Evolutionary conservation across 116 monocot species (phyloP), one percentile per base, ranked within the genome.

Genomic region (Trichopus zeylanicus): DNA sequence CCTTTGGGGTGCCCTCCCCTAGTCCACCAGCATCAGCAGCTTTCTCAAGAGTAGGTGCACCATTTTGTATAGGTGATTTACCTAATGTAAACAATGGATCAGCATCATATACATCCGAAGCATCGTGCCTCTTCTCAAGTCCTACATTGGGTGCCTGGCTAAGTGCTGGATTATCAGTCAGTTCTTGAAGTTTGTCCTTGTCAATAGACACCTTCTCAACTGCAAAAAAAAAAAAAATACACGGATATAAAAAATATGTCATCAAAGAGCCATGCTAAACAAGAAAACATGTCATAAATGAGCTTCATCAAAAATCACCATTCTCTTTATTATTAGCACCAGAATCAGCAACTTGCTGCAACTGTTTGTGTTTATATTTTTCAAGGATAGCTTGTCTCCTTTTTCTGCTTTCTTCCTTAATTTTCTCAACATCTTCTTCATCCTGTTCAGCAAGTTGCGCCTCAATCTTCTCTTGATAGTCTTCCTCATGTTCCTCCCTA

Each of bases 371-470:
- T 62, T 82, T 85, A 77, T 98, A 91, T 49, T 99, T 99, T 67
- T 88, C 88, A 39, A 92, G 53, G 27, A 99, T 99, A 37, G 88
- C 99, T 70, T 75, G 76, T 55, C 77, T 92, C 58, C 88, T 79
- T 68, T 73, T 88, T 38, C 92, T 75, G 59, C 85, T 88, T 61
- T 99, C 99, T 51, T 99, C 88, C 53, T 88, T 91, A 30, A 99
- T 99, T 70, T 86, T 99, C 34, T 88, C 88, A 59, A 77, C 52
- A 60, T 99, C 92, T 48, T 98, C 97, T 65, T 99, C 92, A 27
- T 99, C 88, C 55, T 85, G 85, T 30, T 74, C 65, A 10, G 82
- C 85, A 70, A 99, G 87, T 59, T 88, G 82, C 25, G 82, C 72
- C 48, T 85, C 99, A 32, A 99, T 75, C 72, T 70, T 83, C 59